Base-by-base conservation (phyloP, 1,284 basidiomycete genomes). In the Tilletia indica region DNA sequence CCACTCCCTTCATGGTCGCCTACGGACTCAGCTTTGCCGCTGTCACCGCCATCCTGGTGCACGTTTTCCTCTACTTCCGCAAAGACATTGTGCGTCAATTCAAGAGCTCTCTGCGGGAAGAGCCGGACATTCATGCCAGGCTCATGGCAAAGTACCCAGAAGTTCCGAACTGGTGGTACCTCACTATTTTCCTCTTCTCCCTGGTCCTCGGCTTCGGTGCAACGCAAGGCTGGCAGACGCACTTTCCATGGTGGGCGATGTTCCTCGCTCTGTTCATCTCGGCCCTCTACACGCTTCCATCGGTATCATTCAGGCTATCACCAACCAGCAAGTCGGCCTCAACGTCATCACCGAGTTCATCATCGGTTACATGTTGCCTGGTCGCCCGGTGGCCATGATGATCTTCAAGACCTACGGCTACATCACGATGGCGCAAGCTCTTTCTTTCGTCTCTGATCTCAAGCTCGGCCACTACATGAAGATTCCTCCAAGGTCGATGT, bases 281-380 rank as follows among this genome's bases (percentile, higher is more conserved):
- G 3, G 80, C 86, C 19, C 70, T 89, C 68, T 87, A 91, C 77
- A 81, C 90, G 21, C 78, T 94, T 67, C 93, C 2, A 85, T 90
- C 67, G 89, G 91, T 74, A 92, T 93, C 87, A 87, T 93, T 67
- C 90, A 91, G 79, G 93, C 93, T n/a, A 91, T 93, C 81, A 92
- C 92, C 70, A 93, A 94, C 82, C 91, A 93, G 81, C 87, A 88
- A 70, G 85, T 93, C 58, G 87, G 87, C 0, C 84, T 78, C 70
- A 81, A 86, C 72, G 89, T 93, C 56, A 88, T 94, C 78, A 88
- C 89, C 64, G 92, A 94, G 83, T 85, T 94, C 72, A 84, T 94
- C 69, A 88, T 87, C 3, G 93, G 93, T 1, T 93, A 92, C 85
- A 86, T 91, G 70, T 85, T 92, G 49, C 92, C 92, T 16, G 91